Base-by-base conservation (phyloP, 163 green algal genomes). In the Prototheca cutis region DNA sequence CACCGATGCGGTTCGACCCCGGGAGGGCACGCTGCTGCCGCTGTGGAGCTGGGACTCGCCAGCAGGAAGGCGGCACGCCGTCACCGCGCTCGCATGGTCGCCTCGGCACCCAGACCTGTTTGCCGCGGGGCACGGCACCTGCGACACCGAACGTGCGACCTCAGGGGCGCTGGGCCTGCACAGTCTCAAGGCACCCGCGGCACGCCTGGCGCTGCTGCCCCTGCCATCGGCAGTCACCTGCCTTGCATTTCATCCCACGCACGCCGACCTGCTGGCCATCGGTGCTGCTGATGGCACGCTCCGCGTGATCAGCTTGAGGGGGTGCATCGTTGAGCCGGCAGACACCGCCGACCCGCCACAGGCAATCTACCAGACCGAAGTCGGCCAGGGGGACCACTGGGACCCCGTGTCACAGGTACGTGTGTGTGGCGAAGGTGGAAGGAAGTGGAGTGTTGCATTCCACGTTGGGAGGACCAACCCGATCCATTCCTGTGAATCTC, bases 1-100 rank as follows among this genome's bases (percentile, higher is more conserved):
- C 4, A 76, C 72, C 0, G 90, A 97, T 52, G 71, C 66, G 3
- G 83, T 90, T 40, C 40, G 70, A 23, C 48, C 76, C 28, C 72
- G 76, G 15, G 87, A 96, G 71, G 90, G 88, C 28, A 93, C 83
- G 10, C 71, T 96, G 76, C 77, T 97, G 66, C 90, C 90, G 18
- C 77, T 97, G 56, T 97, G 88, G 90, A 76, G 79, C 65, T 96
- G 93, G 62, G 65, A 21, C 23, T 77, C 17, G 21, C 15, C 47
- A 1, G 33, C 23, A 2, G 54, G 52, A 57, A 61, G 40, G 33
- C 36, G 24, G 47, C 66, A 59, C 27, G 31, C 32, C 29, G 85
- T 97, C 15, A 96, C 88, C 0, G 68, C 82, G 8, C 77, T 97
- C 17, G 83, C 70, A 67, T 96, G 87, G 87, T 87, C 82, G 64